phyloP scores from a whole-genome alignment of 768 basidiomycete species.

The Trichaptum fuscoviolaceum region DNA sequence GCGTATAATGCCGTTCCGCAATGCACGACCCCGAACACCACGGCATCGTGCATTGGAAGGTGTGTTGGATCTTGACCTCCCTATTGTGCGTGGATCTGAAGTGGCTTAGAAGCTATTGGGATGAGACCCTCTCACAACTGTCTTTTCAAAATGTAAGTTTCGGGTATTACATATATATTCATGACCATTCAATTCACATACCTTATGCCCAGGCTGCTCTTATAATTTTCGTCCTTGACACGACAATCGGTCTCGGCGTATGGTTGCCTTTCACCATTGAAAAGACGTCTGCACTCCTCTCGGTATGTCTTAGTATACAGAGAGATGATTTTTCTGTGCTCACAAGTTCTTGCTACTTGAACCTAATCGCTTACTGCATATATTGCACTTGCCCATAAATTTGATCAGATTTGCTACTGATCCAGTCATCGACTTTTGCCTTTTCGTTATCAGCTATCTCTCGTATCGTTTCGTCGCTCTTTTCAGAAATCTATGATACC shows the following conservation, averaged over 20 bases:
- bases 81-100: too few species aligned
- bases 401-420: constrained; percentile 79
- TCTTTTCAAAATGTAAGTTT: constrained; percentile 75
- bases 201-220: constrained; percentile 63
- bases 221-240: constrained; percentile 85
- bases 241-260: constrained; percentile 73
- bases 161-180: constrained; percentile 5
- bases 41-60: constrained; percentile 89
- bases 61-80: constrained; percentile 22
- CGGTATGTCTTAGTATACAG: constrained; percentile 45
- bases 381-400: constrained; percentile 76
- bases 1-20: too few species aligned
- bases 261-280: constrained; percentile 91
- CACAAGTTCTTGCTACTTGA: constrained; percentile 50
- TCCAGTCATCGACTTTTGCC: constrained; percentile 68
- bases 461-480: constrained; percentile 20
- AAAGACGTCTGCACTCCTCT: too few species aligned
- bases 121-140: constrained; percentile 68
- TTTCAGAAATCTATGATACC: constrained; percentile 6
- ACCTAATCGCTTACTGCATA: constrained; percentile 61
- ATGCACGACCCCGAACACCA: too few species aligned
- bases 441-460: constrained; percentile 44
- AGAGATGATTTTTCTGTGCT: background rate
- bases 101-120: too few species aligned
- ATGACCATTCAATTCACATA: too few species aligned